Evolutionary conservation across 352 stramenopile species (phyloP).

Genomic region (Pythium coloratum): DNA sequence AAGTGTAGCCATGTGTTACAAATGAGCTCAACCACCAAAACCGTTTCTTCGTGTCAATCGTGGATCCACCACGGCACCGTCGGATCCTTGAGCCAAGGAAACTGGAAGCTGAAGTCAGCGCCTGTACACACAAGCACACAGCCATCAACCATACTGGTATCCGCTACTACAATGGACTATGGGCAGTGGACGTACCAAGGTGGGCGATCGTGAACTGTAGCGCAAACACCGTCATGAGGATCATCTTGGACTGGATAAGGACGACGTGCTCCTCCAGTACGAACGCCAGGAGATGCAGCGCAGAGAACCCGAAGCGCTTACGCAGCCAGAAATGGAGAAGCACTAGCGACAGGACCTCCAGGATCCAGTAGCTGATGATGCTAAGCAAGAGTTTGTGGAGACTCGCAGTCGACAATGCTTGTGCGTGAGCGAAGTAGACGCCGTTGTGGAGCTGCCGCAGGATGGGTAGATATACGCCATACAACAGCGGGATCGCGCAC

Average conservation of each 20-base stretch:
- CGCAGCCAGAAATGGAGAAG: slow-evolving; percentile 22
- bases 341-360: slow-evolving; percentile 30
- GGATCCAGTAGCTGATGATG: slow-evolving; percentile 18
- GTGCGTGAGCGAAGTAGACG: slow-evolving; percentile 28
- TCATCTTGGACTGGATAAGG: slow-evolving; percentile 29
- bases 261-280: slow-evolving; percentile 29
- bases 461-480: slow-evolving; percentile 28
- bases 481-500: slow-evolving; percentile 28
- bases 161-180: background rate
- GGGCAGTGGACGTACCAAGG: slow-evolving; percentile 10
- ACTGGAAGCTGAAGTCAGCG: slow-evolving; percentile 30
- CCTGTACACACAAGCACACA: slow-evolving; percentile 8
- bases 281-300: slow-evolving; percentile 26
- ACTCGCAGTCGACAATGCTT: background rate
- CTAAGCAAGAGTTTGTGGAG: slow-evolving; percentile 6
- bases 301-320: slow-evolving; percentile 15
- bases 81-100: slow-evolving; percentile 22
- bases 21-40: background rate
- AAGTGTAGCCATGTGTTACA: slow-evolving; percentile 9
- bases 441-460: slow-evolving; percentile 32
- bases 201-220: slow-evolving; percentile 28
- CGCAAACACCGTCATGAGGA: slow-evolving; percentile 28
- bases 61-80: slow-evolving; percentile 15
- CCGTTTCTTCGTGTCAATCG: background rate
- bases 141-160: background rate